Base-by-base conservation (phyloP, 768 basidiomycete genomes). In the Cubamyces lactineus region DNA sequence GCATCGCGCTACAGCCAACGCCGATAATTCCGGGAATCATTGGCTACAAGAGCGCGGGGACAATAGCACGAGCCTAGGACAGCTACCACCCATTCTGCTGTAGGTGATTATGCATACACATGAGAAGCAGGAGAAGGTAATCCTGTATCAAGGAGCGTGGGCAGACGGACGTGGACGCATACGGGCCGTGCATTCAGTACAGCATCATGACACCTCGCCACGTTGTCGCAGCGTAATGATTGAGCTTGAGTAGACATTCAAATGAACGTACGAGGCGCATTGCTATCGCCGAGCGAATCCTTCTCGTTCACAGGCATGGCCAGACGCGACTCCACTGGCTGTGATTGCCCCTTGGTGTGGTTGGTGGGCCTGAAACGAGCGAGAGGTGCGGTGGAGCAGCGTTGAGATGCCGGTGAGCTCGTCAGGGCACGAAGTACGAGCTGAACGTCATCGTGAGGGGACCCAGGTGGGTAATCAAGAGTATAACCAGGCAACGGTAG, bases 131-230 rank as follows among this genome's bases (percentile, higher is more conserved):
- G 17, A 15, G 38, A 26, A 43, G 19, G 34, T 46, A 30, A 57
- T 57, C 48, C 50, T n/a, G n/a, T n/a, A n/a, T n/a, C n/a, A n/a
- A 40, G 38, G 49, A 51, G 51, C 40, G 57, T 28, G 57, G 39
- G n/a, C 5, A 21, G 43, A 17, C 3, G n/a, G 43, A 45, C 19
- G n/a, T 19, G 43, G n/a, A 19, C 19, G 43, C 43, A 45, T 45
- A 9, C 13, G 43, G 9, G 15, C n/a, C 43, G 17, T 13, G 47
- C 23, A 26, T 48, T 26, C 23, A 28, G 7, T 7, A 7, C 28
- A 28, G 28, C 28, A 28, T 28, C 28, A 28, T 28, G 28, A 7
- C 7, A 3, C 28, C 28, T 28, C 28, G 7, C 28, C 28, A 28
- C 28, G 28, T 28, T 28, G 28, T 28, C 7, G 28, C 7, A 28